Conservation (phyloP, 2,329 filamentous ascomycete species). For the Metarhizium brunneum region DNA sequence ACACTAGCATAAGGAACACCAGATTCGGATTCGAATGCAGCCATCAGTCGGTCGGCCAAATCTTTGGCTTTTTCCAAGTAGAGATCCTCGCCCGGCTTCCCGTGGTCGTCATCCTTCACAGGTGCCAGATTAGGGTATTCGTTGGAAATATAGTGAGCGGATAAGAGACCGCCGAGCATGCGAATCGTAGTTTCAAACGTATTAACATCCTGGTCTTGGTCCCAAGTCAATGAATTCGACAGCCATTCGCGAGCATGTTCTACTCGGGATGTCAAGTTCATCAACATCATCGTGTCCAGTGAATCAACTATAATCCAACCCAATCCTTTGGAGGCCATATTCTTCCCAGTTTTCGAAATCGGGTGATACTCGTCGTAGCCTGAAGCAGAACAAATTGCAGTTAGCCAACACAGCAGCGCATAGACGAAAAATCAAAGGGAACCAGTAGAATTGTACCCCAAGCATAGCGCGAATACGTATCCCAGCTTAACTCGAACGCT, state of each 20-base stretch:
- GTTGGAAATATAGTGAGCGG: slow-evolving; percentile 89
- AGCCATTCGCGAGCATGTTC: slow-evolving; percentile 86
- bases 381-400: slow-evolving; percentile 18
- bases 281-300: slow-evolving; percentile 92
- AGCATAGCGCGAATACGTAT: slow-evolving; percentile 82
- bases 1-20: slow-evolving; percentile 88
- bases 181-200: slow-evolving; percentile 97
- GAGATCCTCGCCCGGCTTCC: slow-evolving; percentile 72
- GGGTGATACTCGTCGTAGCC: slow-evolving; percentile 84
- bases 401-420: slow-evolving; percentile 14
- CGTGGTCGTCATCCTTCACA: slow-evolving; percentile 59
- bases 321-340: slow-evolving; percentile 83
- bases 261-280: slow-evolving; percentile 87
- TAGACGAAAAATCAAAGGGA: not conserved
- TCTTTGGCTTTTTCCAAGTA: slow-evolving; percentile 96
- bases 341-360: slow-evolving; percentile 63
- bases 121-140: slow-evolving; percentile 73
- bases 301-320: slow-evolving; percentile 98
- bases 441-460: slow-evolving; percentile 60
- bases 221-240: slow-evolving; percentile 67
- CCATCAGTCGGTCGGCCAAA: slow-evolving; percentile 75
- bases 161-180: slow-evolving; percentile 88
- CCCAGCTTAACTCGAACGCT: slow-evolving; percentile 86
- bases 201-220: slow-evolving; percentile 91
- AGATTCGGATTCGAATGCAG: slow-evolving; percentile 79